phyloP scores from a whole-genome alignment of 352 stramenopile species.

The Globisporangium nunn region DNA sequence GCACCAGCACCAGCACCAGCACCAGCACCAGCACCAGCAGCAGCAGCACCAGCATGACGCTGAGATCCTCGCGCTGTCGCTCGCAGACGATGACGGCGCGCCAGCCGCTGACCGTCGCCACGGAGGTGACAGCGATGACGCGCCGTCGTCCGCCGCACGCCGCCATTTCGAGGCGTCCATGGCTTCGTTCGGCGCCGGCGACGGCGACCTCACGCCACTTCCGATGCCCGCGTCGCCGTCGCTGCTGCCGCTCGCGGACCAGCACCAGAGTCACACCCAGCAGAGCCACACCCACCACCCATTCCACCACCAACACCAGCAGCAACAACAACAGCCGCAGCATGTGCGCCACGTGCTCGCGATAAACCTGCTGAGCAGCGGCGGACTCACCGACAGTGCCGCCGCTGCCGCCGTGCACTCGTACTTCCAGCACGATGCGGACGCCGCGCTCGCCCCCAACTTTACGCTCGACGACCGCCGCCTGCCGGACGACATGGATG shows the following conservation, averaged over 20 bases:
- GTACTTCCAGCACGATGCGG: constrained; percentile 35
- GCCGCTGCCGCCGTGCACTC: constrained; percentile 17
- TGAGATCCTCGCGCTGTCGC: constrained; percentile 34
- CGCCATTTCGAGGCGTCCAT: constrained; percentile 15
- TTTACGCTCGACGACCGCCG: constrained; percentile 31
- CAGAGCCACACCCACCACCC: constrained; percentile 6
- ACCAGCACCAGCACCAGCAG: constrained; percentile 1
- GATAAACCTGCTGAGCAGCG: constrained; percentile 10
- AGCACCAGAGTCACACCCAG: constrained; percentile 7
- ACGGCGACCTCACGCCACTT: constrained; percentile 24
- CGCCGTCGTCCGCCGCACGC: not conserved
- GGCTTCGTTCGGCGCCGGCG: constrained; percentile 15
- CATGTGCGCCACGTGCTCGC: constrained; percentile 8
- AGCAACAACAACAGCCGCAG: constrained; percentile 5
- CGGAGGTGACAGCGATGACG: not conserved
- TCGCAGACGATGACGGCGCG: constrained; percentile 20
- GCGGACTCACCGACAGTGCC: constrained; percentile 5
- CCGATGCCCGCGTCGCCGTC: constrained; percentile 38
- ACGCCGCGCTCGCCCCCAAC: constrained; percentile 3
- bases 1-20: constrained; percentile 4
- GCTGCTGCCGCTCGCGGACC: constrained; percentile 32
- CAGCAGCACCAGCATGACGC: constrained; percentile 15
- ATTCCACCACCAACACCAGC: not conserved
- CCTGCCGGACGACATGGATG: constrained; percentile 19
- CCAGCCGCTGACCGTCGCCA: not conserved